Base-by-base conservation (phyloP, 257 asterid genomes). In the Fraxinus quadrangulata region DNA sequence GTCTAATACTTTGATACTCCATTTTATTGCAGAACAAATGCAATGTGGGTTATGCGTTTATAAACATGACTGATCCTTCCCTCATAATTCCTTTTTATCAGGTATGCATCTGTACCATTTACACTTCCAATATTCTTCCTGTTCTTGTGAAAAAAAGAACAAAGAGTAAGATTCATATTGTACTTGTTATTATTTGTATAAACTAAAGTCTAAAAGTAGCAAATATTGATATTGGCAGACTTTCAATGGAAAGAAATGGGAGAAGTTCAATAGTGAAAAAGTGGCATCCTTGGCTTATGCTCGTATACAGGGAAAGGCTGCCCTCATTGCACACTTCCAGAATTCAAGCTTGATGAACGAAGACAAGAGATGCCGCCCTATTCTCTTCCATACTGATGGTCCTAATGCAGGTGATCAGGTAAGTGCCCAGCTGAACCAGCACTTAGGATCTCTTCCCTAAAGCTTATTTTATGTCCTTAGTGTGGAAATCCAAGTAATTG, bases 391-490 rank as follows among this genome's bases (percentile, higher is more conserved):
- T 77, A 92, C 99, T 21, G 97, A 96, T 85, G 99, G 99, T 84
- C 99, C 97, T n/a, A 93, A 96, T 86, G 99, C 99, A 31, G 99
- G 99, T 14, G 99, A 96, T 84, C 99, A 96, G 99, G 99, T 96
- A 85, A 34, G 77, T 42, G 14, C 26, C 72, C 75, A 4, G 67
- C 66, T 71, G 69, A n/a, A 21, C 59, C 34, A 24, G 14, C 77
- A 39, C 70, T 11, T 37, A 59, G 30, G 10, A 30, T n/a, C 30
- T 63, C n/a, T 63, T 63, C 36, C 36, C 8, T 63, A 63, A 23
- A 26, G 69, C 16, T 63, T 63, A 26, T 63, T 63, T 63, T 26
- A 61, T 61, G 19, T 26, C 69, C 34, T 63, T 3, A 23, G 1
- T 63, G 19, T 24, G 34, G 34, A 63, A 23, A 21, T 63, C 36